Conservation (phyloP, 352 stramenopile species). For the Phytophthora cactorum region DNA sequence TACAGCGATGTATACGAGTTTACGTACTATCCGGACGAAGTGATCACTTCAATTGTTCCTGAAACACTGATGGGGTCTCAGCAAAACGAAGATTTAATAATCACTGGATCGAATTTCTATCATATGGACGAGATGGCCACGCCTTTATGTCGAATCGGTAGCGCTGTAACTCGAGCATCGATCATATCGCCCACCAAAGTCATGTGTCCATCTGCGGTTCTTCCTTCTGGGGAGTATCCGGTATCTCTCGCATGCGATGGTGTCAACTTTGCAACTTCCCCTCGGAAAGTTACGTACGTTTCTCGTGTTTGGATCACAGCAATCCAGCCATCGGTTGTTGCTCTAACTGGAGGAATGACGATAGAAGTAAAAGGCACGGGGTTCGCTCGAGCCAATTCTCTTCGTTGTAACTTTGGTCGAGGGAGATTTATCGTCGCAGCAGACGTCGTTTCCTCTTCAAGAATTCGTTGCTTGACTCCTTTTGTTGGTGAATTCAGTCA, state of each 20-base stretch:
- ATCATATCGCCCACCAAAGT: constrained; percentile 36
- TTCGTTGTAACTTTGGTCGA: constrained; percentile 39
- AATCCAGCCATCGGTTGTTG: constrained; percentile 26
- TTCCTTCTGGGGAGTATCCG: constrained; percentile 27
- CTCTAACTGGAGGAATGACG: constrained; percentile 19
- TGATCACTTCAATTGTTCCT: constrained; percentile 34
- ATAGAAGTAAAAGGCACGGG: constrained; percentile 37
- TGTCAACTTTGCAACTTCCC: constrained; percentile 38
- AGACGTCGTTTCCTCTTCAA: constrained; percentile 22
- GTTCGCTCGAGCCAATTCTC: constrained; percentile 7
- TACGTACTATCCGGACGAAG: constrained; percentile 38
- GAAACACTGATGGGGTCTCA: constrained; percentile 3
- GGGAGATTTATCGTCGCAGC: constrained; percentile 17
- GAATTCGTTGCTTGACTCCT: constrained; percentile 27
- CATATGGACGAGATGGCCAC: neutral
- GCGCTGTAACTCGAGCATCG: constrained; percentile 17
- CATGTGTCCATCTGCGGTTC: constrained; percentile 17
- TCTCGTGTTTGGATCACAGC: constrained; percentile 28
- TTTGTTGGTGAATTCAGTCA: constrained; percentile 12
- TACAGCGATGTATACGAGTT: constrained; percentile 7
- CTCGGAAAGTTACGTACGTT: constrained; percentile 19
- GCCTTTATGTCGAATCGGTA: constrained; percentile 40
- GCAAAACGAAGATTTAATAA: constrained; percentile 14
- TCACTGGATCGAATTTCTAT: constrained; percentile 42
- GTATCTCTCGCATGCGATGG: constrained; percentile 48